Percentiles rank a stretch among this genome's conserved stretches.
phyloP scores from a whole-genome alignment of 202 grass and related monocot species.

The Cymbopogon flexuosus region DNA sequence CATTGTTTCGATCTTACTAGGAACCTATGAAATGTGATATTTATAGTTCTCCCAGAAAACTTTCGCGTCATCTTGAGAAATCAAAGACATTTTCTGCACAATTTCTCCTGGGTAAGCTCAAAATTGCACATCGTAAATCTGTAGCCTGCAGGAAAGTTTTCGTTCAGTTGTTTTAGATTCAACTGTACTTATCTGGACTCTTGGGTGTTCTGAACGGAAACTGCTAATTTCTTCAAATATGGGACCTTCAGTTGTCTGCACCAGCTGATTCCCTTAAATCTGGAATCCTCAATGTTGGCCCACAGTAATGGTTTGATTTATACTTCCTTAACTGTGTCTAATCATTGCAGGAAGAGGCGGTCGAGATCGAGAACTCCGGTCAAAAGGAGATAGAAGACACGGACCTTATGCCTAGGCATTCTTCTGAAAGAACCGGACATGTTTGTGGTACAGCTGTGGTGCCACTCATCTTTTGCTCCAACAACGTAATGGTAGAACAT shows the following conservation, averaged over 20 bases:
- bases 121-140: not conserved
- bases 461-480: not conserved
- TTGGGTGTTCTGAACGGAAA: not conserved
- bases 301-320: not conserved
- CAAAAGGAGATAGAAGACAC: constrained; percentile 46
- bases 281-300: not conserved
- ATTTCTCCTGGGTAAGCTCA: not conserved
- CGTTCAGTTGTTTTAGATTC: not conserved
- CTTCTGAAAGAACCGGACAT: not conserved
- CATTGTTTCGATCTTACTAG: not conserved
- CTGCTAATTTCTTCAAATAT: not conserved
- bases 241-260: not conserved
- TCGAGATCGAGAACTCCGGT: constrained; percentile 59
- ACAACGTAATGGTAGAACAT: not conserved
- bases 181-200: not conserved
- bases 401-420: not conserved
- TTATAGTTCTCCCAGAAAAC: not conserved
- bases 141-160: not conserved
- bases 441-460: not conserved
- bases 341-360: constrained; percentile 41
- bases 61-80: not conserved
- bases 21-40: not conserved
- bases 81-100: not conserved
- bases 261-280: not conserved
- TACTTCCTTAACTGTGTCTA: constrained; percentile 6